A percentile compares a stretch with the other conserved stretches of the same genome.
phyloP scores from a whole-genome alignment of 1,284 basidiomycete species.

The Coriolopsis trogii region DNA sequence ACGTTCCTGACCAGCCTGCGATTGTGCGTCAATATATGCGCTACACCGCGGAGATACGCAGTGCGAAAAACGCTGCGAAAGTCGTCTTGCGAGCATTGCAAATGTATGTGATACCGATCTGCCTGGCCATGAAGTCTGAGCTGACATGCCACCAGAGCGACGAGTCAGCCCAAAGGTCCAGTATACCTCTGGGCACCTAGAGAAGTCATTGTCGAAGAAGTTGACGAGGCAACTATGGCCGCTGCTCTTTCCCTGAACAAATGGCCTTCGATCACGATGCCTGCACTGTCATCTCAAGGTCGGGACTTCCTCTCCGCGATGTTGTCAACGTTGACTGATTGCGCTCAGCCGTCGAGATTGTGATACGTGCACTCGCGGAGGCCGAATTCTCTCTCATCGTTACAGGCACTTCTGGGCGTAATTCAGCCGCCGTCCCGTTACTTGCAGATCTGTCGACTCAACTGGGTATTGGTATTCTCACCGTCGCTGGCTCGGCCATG shows the following conservation, averaged over 20 bases:
- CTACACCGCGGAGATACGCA: constrained; percentile 59
- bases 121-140: too few species aligned
- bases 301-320: constrained; percentile 4
- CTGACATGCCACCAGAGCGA: constrained; percentile 61
- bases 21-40: constrained; percentile 78
- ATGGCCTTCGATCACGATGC: constrained; percentile 55
- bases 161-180: constrained; percentile 67
- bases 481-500: constrained; percentile 52
- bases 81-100: constrained; percentile 62
- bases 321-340: neutral
- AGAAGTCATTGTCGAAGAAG: constrained; percentile 68
- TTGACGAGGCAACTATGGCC: constrained; percentile 42
- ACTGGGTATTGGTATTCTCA: constrained; percentile 57
- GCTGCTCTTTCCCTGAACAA: constrained; percentile 34
- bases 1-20: constrained; percentile 67
- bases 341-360: constrained; percentile 42
- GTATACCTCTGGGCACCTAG: constrained; percentile 75
- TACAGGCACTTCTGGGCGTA: constrained; percentile 62
- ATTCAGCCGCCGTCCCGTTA: constrained; percentile 46
- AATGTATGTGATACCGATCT: too few species aligned
- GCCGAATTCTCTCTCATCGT: constrained; percentile 63
- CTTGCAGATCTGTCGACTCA: constrained; percentile 51
- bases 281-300: constrained; percentile 52
- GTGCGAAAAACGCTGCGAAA: constrained; percentile 51
- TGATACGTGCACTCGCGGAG: constrained; percentile 48